Percentiles rank a stretch among this genome's conserved stretches.
phyloP scores from a whole-genome alignment of 805 yeast genomes.

The Candida qinlingensis region DNA sequence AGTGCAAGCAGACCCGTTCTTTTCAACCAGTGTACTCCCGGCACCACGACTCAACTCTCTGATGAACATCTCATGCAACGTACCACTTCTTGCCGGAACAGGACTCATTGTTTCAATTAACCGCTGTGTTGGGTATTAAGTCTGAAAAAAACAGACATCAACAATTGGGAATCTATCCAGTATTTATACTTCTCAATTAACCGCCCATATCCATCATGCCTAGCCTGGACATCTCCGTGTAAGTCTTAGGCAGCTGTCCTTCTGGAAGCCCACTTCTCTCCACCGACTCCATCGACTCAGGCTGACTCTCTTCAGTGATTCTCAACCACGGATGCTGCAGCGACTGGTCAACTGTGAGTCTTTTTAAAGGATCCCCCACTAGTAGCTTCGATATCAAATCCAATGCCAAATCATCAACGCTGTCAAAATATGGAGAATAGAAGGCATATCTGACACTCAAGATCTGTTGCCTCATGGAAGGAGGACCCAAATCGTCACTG shows the following conservation, averaged over 20 bases:
- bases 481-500: slow-evolving; percentile 78
- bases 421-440: slow-evolving; percentile 78
- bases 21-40: neutral
- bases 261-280: neutral
- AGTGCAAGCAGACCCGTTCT: neutral
- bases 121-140: neutral
- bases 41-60: neutral
- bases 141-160: neutral
- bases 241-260: slow-evolving; percentile 28
- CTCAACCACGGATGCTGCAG: slow-evolving; percentile 83
- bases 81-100: too few species aligned
- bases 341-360: slow-evolving; percentile 83
- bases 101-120: neutral
- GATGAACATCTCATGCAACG: neutral
- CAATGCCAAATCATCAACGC: slow-evolving; percentile 55
- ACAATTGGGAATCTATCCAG: neutral
- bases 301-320: neutral
- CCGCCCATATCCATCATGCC: slow-evolving; percentile 3
- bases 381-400: slow-evolving; percentile 61
- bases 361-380: slow-evolving; percentile 56
- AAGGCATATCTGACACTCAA: slow-evolving; percentile 63
- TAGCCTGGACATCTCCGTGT: slow-evolving; percentile 30
- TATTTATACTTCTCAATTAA: slow-evolving; percentile 5
- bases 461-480: slow-evolving; percentile 72
- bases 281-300: slow-evolving; percentile 3